These are phyloP conservation scores for Aspergillus bombycis DNA, from an alignment of 2,329 filamentous ascomycete genomes.

Conservation along the genomic window DNA sequence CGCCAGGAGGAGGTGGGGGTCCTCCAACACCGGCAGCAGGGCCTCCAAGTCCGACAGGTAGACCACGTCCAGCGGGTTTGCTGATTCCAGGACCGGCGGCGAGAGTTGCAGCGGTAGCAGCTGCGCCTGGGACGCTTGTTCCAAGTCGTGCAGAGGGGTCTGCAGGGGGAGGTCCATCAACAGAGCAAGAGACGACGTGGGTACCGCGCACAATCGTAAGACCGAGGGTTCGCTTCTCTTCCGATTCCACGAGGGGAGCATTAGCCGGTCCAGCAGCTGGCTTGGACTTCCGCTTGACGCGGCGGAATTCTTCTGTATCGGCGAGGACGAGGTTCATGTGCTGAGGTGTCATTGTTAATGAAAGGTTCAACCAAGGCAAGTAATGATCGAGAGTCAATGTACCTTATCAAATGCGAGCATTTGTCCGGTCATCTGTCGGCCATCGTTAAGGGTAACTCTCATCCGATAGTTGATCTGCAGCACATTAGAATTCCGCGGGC, in stretches of 20 bases:
- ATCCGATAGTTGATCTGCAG: slow-evolving; percentile 97
- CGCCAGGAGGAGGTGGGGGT: slow-evolving; percentile 67
- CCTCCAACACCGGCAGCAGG: slow-evolving; percentile 87
- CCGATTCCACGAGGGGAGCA: slow-evolving; percentile 74
- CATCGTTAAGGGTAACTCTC: slow-evolving; percentile 93
- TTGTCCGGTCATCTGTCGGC: slow-evolving; percentile 93
- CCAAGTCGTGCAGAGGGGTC: slow-evolving; percentile 90
- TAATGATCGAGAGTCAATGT: slow-evolving; percentile 19
- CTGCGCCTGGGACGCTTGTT: slow-evolving; percentile 67
- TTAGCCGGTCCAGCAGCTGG: slow-evolving; percentile 59
- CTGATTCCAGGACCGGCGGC: slow-evolving; percentile 86
- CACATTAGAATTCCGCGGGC: slow-evolving; percentile 50
- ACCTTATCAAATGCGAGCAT: slow-evolving; percentile 99
- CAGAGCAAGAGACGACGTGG: slow-evolving; percentile 90
- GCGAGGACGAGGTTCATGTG: slow-evolving; percentile 99
- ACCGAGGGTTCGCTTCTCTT: slow-evolving; percentile 97
- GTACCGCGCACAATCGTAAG: slow-evolving; percentile 93
- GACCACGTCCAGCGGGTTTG: slow-evolving; percentile 85
- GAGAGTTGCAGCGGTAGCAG: slow-evolving; percentile 65
- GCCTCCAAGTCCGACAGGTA: slow-evolving; percentile 80
- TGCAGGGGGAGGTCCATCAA: slow-evolving; percentile 92
- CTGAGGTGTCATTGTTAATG: slow-evolving; percentile 48
- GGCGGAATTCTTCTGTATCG: slow-evolving; percentile 97
- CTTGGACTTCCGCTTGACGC: slow-evolving; percentile 84
- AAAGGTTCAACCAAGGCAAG: neutral